Evolutionary conservation across 768 basidiomycete species (phyloP), one percentile per base, ranked within the genome.

Genomic region (Tephrocybe rancida): DNA sequence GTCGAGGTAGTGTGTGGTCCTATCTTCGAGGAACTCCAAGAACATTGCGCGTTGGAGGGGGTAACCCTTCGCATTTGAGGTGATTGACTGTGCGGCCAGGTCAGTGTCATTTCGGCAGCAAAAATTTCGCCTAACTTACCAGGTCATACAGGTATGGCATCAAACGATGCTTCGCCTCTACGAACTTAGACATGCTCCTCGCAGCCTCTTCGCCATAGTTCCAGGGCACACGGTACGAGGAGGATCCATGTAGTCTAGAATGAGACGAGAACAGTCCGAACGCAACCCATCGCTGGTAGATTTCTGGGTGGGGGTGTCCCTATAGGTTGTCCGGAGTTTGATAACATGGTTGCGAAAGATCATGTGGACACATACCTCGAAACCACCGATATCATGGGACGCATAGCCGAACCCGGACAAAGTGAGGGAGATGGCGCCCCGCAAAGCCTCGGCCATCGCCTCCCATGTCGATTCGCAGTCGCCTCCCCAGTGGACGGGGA

Each of bases 181-280:
- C 69, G 65, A 86, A 78, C 57, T 72, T 78, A 11, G 83, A 75
- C 84, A 86, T 84, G 62, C 75, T 79, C 55, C 76, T 76, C 5
- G 84, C 84, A 5, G 87, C 81, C n/a, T 81, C 84, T 66, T 85
- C 85, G 11, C 87, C 87, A 58, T 86, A 88, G 51, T 84, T 75
- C 88, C 87, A 91, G 1, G 88, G 88, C 2, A 91, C 87, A 9
- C 88, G 83, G 63, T 90, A 90, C 11, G 87, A 88, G 19, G 77
- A 74, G 5, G 85, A 87, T 2, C 88, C 88, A 56, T 91, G 88
- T 39, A 91, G 68, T 21, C 88, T 80, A 7, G 86, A 86, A 60
- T 90, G 88, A 24, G 87, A 86, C 2, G 86, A 88, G 71, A 89
- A 90, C 26, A 89, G 67, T 0, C 88, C 87, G 65, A 87, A 88